A percentile compares a stretch with the other conserved stretches of the same genome.
These are phyloP conservation scores for Ambispora gerdemannii DNA, from an alignment of 192 early-diverging fungal species.

Conservation along the genomic window DNA sequence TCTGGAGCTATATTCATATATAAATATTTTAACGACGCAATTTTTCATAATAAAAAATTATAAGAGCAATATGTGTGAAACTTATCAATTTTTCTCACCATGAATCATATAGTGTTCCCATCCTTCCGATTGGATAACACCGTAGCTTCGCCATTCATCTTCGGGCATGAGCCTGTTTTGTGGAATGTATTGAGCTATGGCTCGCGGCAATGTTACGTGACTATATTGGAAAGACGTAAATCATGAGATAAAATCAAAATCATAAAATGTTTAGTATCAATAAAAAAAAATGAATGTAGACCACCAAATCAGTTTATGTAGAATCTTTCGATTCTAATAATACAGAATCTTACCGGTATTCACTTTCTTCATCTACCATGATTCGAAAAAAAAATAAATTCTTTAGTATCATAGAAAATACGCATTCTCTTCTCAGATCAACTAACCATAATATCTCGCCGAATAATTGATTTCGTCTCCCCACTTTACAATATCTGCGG, in stretches of 20 bases:
- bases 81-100: conserved; percentile 27
- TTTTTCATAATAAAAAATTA: not conserved
- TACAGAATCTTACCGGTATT: not conserved
- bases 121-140: conserved; percentile 46
- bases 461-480: not conserved
- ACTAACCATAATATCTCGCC: conserved; percentile 6
- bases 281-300: not conserved
- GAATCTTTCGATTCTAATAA: not conserved
- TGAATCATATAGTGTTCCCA: conserved; percentile 57
- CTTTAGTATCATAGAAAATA: not conserved
- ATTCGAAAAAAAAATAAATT: not conserved
- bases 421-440: not conserved
- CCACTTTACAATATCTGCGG: not conserved
- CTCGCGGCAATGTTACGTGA: conserved; percentile 46
- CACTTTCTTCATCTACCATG: not conserved
- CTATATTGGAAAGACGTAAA: conserved; percentile 21
- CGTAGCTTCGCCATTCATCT: conserved; percentile 43
- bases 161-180: conserved; percentile 37
- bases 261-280: too few species aligned
- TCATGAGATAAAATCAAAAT: too few species aligned
- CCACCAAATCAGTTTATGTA: not conserved
- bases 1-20: conserved; percentile 41
- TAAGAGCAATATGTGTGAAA: not conserved
- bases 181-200: conserved; percentile 39
- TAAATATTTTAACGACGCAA: not conserved